Evolutionary conservation across 345 rosid genomes (phyloP).

Genomic region (Acer saccharum): DNA sequence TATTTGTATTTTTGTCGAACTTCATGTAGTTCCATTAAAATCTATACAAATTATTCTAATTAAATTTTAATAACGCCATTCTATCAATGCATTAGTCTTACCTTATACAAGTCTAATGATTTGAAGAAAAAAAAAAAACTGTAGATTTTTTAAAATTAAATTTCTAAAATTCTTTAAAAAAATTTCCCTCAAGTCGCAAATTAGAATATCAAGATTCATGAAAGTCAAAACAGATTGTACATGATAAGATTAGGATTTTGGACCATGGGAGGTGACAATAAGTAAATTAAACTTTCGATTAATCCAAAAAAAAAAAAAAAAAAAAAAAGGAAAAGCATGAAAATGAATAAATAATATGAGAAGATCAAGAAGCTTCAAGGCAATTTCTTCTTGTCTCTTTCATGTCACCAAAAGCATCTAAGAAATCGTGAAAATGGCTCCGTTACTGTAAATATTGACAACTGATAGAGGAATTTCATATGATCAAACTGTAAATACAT

Average conservation of each 20-base stretch:
- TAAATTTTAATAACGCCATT: no score
- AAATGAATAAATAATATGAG: background rate
- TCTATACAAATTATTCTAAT: background rate
- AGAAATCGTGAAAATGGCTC: background rate
- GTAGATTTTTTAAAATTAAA: background rate
- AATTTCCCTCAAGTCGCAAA: background rate
- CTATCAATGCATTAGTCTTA: no score
- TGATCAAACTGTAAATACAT: background rate
- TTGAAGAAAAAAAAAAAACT: no score
- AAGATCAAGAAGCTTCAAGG: background rate
- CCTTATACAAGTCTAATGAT: background rate
- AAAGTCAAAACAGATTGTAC: no score
- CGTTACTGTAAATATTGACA: background rate
- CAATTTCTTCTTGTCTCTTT: background rate
- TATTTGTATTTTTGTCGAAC: background rate
- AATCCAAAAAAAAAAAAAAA: background rate
- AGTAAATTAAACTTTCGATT: background rate
- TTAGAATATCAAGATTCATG: background rate
- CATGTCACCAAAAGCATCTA: background rate
- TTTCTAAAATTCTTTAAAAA: background rate
- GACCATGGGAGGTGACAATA: background rate
- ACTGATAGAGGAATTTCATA: background rate
- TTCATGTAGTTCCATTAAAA: background rate
- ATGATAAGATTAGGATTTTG: no score
- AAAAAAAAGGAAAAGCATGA: background rate